A percentile compares a stretch with the other conserved stretches of the same genome.
Evolutionary conservation across 2,329 filamentous ascomycete genomes (phyloP).

Genomic region (Pyricularia sp.): DNA sequence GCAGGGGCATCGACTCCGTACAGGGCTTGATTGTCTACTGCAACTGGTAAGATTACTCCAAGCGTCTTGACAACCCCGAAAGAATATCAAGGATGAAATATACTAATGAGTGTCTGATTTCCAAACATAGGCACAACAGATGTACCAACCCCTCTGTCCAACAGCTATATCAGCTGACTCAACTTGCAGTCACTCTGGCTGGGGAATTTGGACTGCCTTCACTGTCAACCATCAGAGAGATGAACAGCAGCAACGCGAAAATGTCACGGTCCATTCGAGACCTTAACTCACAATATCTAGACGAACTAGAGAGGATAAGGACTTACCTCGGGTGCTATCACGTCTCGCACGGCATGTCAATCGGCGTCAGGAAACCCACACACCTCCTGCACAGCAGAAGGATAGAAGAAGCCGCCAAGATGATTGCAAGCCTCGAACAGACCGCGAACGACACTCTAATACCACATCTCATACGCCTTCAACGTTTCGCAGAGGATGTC

Average conservation of each 20-base stretch:
- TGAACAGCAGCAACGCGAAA: not conserved
- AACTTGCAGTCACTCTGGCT: conserved; percentile 13
- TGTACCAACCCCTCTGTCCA: conserved; percentile 10
- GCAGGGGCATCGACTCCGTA: conserved; percentile 12
- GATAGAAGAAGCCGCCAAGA: conserved; percentile 10
- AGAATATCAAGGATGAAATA: not conserved
- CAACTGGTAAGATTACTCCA: conserved; percentile 9
- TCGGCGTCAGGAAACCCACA: conserved; percentile 11
- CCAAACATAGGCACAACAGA: conserved; percentile 11
- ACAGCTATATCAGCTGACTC: conserved; percentile 14
- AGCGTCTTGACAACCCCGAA: not conserved
- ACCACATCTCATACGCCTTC: conserved; percentile 10
- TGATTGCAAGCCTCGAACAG: conserved; percentile 6
- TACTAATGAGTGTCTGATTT: not conserved
- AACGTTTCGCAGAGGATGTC: conserved; percentile 13
- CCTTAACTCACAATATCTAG: conserved; percentile 2
- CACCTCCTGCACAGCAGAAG: conserved; percentile 11
- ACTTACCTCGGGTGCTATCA: conserved; percentile 12
- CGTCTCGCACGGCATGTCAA: conserved; percentile 11
- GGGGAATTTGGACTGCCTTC: conserved; percentile 11
- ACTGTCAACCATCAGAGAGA: not conserved
- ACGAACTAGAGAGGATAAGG: conserved; percentile 11
- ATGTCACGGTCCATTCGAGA: not conserved
- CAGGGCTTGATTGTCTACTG: conserved; percentile 15
- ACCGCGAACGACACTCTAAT: conserved; percentile 8